Conservation (phyloP, 495 filamentous ascomycete genomes). For the Letharia lupina region DNA sequence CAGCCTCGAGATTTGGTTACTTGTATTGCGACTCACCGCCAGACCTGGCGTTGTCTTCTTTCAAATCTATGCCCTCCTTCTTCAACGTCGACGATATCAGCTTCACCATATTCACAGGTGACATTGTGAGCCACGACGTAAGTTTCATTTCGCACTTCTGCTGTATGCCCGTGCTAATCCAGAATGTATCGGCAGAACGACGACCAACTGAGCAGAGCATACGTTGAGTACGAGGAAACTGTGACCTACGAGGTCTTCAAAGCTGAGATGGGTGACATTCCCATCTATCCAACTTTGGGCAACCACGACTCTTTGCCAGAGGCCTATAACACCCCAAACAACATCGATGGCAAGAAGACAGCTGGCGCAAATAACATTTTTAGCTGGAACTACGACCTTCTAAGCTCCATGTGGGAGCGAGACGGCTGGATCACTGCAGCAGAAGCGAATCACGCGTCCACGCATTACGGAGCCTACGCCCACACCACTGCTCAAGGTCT, state of each 20-base stretch:
- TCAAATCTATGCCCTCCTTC: conserved; percentile 24
- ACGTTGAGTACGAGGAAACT: conserved; percentile 35
- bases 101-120: conserved; percentile 40
- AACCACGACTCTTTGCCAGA: conserved; percentile 40
- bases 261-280: conserved; percentile 35
- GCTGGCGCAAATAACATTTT: conserved; percentile 24
- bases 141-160: neutral
- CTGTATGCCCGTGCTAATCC: neutral
- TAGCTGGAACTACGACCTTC: conserved; percentile 37
- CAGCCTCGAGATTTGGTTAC: conserved; percentile 27
- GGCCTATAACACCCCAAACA: conserved; percentile 26
- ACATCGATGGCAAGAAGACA: conserved; percentile 32
- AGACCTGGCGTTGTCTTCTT: conserved; percentile 26
- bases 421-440: conserved; percentile 32
- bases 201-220: conserved; percentile 31
- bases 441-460: conserved; percentile 28
- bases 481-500: conserved; percentile 30
- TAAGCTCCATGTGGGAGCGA: conserved; percentile 32
- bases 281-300: conserved; percentile 35
- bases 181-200: conserved; percentile 18
- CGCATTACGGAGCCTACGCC: conserved; percentile 35
- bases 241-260: conserved; percentile 38
- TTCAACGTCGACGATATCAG: conserved; percentile 30
- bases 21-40: conserved; percentile 26
- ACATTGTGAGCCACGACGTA: conserved; percentile 37